These are phyloP conservation scores for Thalassiosira ordinaria DNA, from an alignment of 352 stramenopile species.

Conservation along the genomic window DNA sequence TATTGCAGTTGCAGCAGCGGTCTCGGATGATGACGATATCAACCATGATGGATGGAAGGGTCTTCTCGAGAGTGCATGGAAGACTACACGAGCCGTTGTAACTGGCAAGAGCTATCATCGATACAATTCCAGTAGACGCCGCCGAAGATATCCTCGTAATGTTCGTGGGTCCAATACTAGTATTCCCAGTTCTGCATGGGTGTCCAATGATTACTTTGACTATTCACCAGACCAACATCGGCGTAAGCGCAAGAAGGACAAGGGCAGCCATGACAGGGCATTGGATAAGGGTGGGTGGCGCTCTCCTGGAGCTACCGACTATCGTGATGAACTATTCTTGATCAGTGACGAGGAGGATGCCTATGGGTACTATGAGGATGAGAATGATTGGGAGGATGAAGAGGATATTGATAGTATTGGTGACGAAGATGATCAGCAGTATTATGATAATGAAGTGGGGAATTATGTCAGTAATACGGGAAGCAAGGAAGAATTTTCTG, in stretches of 20 bases:
- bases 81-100: not conserved
- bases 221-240: constrained; percentile 10
- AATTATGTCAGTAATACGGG: constrained; percentile 4
- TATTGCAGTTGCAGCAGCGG: not conserved
- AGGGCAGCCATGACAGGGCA: constrained; percentile 19
- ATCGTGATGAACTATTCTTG: constrained; percentile 65
- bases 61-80: constrained; percentile 3
- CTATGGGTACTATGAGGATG: constrained; percentile 41
- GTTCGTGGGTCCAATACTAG: not conserved
- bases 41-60: constrained; percentile 5
- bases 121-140: not conserved
- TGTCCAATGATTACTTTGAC: constrained; percentile 39
- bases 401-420: constrained; percentile 20
- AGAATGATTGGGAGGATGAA: constrained; percentile 4
- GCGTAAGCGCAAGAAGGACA: constrained; percentile 19
- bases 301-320: constrained; percentile 49
- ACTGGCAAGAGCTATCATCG: not conserved
- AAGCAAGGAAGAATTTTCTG: not conserved
- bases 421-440: constrained; percentile 3
- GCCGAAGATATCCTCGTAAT: not conserved
- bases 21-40: constrained; percentile 3
- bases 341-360: constrained; percentile 57
- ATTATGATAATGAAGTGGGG: constrained; percentile 20
- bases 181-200: not conserved
- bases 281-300: constrained; percentile 55